Conservation (phyloP, 495 filamentous ascomycete species). For the Tuber borchii region DNA sequence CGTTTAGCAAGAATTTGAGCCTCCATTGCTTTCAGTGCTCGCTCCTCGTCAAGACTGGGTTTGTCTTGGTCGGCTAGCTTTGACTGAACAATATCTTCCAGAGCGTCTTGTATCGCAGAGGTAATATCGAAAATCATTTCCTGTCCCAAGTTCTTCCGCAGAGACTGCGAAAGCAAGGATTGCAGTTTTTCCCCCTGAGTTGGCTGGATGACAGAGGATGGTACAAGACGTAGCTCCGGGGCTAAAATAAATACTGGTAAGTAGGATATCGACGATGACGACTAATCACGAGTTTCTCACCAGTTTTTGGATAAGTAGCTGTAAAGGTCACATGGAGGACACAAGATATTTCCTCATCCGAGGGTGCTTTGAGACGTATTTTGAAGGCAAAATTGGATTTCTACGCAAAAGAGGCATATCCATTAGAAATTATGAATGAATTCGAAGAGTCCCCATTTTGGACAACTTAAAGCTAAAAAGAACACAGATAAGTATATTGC, state of each 20-base stretch:
- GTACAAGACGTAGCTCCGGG: slow-evolving; percentile 65
- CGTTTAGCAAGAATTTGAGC: slow-evolving; percentile 52
- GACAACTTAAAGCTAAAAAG: slow-evolving; percentile 7
- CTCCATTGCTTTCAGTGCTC: slow-evolving; percentile 61
- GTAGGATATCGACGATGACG: slow-evolving; percentile 6
- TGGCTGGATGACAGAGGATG: slow-evolving; percentile 56
- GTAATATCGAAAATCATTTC: slow-evolving; percentile 90
- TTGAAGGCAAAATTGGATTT: slow-evolving; percentile 78
- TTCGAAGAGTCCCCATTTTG: neutral
- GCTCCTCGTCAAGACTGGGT: slow-evolving; percentile 83
- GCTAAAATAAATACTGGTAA: slow-evolving; percentile 27
- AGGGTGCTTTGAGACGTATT: slow-evolving; percentile 64
- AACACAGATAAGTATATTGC: slow-evolving; percentile 14
- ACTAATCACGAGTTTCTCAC: slow-evolving; percentile 19
- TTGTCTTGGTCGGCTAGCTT: slow-evolving; percentile 61
- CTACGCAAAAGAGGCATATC: slow-evolving; percentile 41
- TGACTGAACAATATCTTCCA: slow-evolving; percentile 76
- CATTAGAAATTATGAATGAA: slow-evolving; percentile 22
- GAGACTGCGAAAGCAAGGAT: slow-evolving; percentile 46
- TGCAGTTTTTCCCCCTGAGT: slow-evolving; percentile 55
- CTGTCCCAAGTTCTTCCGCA: slow-evolving; percentile 53
- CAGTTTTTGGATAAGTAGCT: slow-evolving; percentile 86
- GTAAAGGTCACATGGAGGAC: slow-evolving; percentile 60
- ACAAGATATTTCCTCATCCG: slow-evolving; percentile 54
- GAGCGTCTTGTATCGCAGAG: slow-evolving; percentile 70